A percentile compares a stretch with the other conserved stretches of the same genome.
Evolutionary conservation across 2,329 filamentous ascomycete species (phyloP).

Genomic region (Aaosphaeria arxii): DNA sequence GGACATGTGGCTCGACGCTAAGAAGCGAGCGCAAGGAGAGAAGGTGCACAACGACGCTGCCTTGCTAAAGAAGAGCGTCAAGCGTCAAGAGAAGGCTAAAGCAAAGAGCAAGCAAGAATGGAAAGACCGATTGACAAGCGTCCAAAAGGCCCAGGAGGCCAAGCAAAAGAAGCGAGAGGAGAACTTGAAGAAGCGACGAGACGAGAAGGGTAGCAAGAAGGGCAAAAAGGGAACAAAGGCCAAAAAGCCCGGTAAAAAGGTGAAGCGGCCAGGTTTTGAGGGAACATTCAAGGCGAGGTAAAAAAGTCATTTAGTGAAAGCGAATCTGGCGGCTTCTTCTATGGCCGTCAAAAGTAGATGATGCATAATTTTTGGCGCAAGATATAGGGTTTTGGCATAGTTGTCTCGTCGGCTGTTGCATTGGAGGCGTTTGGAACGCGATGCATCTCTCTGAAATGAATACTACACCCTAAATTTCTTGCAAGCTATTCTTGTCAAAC

Average conservation of each 20-base stretch:
- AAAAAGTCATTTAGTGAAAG: neutral
- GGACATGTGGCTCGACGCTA: slow-evolving; percentile 88
- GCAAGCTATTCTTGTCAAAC: no score
- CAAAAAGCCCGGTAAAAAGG: slow-evolving; percentile 53
- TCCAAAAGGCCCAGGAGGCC: slow-evolving; percentile 47
- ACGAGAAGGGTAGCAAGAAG: slow-evolving; percentile 73
- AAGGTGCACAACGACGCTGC: slow-evolving; percentile 83
- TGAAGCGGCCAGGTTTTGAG: slow-evolving; percentile 57
- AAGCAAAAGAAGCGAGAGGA: slow-evolving; percentile 50
- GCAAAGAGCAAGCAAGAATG: slow-evolving; percentile 90
- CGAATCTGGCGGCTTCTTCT: no score
- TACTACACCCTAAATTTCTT: no score
- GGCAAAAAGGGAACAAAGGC: slow-evolving; percentile 47
- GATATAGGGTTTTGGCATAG: no score
- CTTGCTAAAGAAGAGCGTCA: slow-evolving; percentile 83
- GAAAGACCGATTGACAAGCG: slow-evolving; percentile 45
- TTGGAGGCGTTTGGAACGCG: no score
- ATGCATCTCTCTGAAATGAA: no score
- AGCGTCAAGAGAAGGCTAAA: slow-evolving; percentile 87
- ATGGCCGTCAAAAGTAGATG: no score
- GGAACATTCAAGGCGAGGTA: slow-evolving; percentile 61
- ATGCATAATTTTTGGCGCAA: no score
- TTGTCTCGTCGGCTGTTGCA: no score
- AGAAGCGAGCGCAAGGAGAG: slow-evolving; percentile 84
- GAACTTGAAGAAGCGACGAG: slow-evolving; percentile 67